phyloP scores from a whole-genome alignment of 148 eudicot species.

The Fagopyrum tataricum region DNA sequence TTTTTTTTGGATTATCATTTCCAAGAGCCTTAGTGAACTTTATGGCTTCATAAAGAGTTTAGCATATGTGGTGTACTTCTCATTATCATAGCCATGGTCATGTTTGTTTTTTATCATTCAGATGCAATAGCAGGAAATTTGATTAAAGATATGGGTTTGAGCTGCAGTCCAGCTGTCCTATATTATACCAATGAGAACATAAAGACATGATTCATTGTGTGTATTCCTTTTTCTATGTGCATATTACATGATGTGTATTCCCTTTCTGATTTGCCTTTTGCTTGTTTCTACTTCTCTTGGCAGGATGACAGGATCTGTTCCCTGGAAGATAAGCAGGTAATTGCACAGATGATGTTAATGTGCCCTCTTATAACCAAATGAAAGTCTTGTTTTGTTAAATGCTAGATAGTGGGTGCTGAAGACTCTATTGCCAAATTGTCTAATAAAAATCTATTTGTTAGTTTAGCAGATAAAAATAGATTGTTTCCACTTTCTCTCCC shows the following conservation, averaged over 20 bases:
- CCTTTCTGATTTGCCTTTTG: background rate
- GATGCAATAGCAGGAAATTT: background rate
- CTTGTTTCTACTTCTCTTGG: slow-evolving; percentile 15
- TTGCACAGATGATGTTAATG: background rate
- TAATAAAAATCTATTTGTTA: background rate
- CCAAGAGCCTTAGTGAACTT: background rate
- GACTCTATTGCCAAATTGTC: background rate
- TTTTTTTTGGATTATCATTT: background rate
- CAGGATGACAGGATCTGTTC: slow-evolving; percentile 59
- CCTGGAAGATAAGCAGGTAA: slow-evolving; percentile 75
- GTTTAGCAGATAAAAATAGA: background rate
- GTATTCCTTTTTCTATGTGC: background rate
- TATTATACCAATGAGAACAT: background rate
- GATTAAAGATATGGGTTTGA: background rate
- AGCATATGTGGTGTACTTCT: background rate
- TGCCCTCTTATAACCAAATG: background rate
- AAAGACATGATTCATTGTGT: background rate
- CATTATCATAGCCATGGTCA: background rate
- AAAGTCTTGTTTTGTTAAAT: background rate
- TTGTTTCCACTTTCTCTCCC: background rate
- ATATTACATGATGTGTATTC: background rate
- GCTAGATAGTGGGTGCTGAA: background rate
- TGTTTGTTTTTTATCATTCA: background rate
- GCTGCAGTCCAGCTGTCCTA: background rate
- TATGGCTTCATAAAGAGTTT: background rate